Conservation (phyloP, 2,329 filamentous ascomycete genomes). For the Capronia coronata region DNA sequence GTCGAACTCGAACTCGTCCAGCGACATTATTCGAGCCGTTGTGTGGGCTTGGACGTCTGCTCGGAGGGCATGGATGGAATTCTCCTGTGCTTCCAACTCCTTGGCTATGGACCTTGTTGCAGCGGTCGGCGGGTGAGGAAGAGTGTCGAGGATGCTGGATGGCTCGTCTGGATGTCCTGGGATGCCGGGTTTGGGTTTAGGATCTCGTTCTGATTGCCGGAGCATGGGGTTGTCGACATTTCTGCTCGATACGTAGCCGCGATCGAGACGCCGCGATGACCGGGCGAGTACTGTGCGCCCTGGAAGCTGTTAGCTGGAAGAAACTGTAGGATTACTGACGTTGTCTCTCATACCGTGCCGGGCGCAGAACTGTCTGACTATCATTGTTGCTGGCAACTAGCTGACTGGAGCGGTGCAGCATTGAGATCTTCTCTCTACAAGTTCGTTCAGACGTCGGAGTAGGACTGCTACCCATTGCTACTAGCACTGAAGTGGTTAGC, state of each 20-base stretch:
- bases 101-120: slow-evolving; percentile 11
- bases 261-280: slow-evolving; percentile 14
- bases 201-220: slow-evolving; percentile 20
- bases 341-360: slow-evolving; percentile 27
- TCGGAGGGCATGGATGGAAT: slow-evolving; percentile 16
- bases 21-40: slow-evolving; percentile 11
- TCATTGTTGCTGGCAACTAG: slow-evolving; percentile 16
- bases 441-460: not conserved
- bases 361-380: slow-evolving; percentile 26
- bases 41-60: slow-evolving; percentile 20
- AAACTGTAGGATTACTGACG: too few relatives aligned
- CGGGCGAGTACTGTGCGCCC: slow-evolving; percentile 25
- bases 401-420: not conserved
- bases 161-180: slow-evolving; percentile 26
- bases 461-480: not conserved
- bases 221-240: slow-evolving; percentile 18
- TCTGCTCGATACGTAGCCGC: slow-evolving; percentile 20
- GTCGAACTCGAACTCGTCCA: slow-evolving; percentile 2
- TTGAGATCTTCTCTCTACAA: not conserved
- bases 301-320: slow-evolving; percentile 10
- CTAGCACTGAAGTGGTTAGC: not conserved
- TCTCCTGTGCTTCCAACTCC: slow-evolving; percentile 12
- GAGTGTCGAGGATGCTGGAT: slow-evolving; percentile 25
- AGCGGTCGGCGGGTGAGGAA: slow-evolving; percentile 12
- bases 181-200: slow-evolving; percentile 12